Conservation (phyloP, 306 rosid species). For the Acacia melanoxylon region DNA sequence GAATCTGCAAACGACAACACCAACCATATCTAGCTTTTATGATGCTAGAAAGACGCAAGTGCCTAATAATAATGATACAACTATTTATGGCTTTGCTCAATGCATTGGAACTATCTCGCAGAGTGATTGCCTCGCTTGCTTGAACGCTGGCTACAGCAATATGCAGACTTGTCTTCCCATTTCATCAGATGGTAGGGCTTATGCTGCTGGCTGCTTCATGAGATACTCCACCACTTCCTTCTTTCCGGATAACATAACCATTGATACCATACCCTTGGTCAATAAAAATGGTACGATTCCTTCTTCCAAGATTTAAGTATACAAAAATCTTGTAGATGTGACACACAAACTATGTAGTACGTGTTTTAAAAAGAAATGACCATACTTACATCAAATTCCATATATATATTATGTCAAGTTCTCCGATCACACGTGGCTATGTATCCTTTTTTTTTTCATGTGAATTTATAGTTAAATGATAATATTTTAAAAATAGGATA, state of each 20-base stretch:
- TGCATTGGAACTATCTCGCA: not conserved
- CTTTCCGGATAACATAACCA: not conserved
- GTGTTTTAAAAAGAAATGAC: not conserved
- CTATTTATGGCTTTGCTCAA: not conserved
- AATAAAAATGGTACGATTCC: not conserved
- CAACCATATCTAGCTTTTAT: constrained; percentile 41
- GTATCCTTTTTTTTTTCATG: too few relatives aligned
- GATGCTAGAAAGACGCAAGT: constrained; percentile 42
- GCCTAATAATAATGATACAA: not conserved
- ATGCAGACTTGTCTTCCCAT: not conserved
- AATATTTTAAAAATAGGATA: too few relatives aligned
- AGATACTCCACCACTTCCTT: not conserved
- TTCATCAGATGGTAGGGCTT: not conserved
- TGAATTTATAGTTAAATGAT: too few relatives aligned
- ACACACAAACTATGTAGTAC: not conserved
- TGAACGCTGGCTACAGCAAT: not conserved
- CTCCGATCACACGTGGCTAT: too few relatives aligned
- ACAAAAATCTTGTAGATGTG: not conserved
- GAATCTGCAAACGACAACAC: constrained; percentile 36
- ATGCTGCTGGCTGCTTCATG: not conserved
- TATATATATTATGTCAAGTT: too few relatives aligned
- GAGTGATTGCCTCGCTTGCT: not conserved
- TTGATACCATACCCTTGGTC: not conserved
- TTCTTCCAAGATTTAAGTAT: not conserved
- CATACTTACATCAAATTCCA: too few relatives aligned